A percentile compares a stretch with the other conserved stretches of the same genome.
phyloP scores from a whole-genome alignment of 768 basidiomycete genomes.

The Pholiota conissans region DNA sequence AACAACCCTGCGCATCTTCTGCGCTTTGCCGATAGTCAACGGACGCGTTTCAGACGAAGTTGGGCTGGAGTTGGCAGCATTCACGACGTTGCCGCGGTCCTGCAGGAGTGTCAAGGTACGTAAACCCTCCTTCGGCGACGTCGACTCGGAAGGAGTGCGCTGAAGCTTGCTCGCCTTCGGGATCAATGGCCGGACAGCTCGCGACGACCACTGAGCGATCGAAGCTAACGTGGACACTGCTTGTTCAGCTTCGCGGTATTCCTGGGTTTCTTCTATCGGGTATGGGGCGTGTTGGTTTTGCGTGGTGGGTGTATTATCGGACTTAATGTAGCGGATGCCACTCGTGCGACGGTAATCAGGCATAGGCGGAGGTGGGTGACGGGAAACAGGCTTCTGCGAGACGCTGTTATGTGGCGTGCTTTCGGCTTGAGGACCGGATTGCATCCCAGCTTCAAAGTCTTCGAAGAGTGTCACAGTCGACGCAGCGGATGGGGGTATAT shows the following conservation, averaged over 20 bases:
- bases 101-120: conserved; percentile 65
- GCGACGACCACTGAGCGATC: conserved; percentile 48
- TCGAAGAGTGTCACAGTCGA: conserved; percentile 67
- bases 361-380: conserved; percentile 36
- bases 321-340: conserved; percentile 63
- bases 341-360: conserved; percentile 36
- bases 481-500: conserved; percentile 48
- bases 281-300: conserved; percentile 22
- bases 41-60: conserved; percentile 45
- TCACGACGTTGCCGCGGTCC: conserved; percentile 50
- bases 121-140: conserved; percentile 46
- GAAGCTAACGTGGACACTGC: conserved; percentile 36
- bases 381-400: conserved; percentile 32
- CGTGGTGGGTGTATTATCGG: conserved; percentile 44
- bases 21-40: conserved; percentile 58
- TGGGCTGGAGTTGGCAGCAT: conserved; percentile 33
- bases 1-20: conserved; percentile 33
- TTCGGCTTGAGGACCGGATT: conserved; percentile 52
- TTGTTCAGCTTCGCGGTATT: conserved; percentile 18
- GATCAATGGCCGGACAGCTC: conserved; percentile 52
- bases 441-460: conserved; percentile 42
- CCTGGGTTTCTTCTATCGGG: conserved; percentile 18
- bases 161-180: conserved; percentile 50
- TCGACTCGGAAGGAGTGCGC: conserved; percentile 41
- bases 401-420: conserved; percentile 63